Conservation (phyloP, 495 filamentous ascomycete species). For the Xylaria cubensis region DNA sequence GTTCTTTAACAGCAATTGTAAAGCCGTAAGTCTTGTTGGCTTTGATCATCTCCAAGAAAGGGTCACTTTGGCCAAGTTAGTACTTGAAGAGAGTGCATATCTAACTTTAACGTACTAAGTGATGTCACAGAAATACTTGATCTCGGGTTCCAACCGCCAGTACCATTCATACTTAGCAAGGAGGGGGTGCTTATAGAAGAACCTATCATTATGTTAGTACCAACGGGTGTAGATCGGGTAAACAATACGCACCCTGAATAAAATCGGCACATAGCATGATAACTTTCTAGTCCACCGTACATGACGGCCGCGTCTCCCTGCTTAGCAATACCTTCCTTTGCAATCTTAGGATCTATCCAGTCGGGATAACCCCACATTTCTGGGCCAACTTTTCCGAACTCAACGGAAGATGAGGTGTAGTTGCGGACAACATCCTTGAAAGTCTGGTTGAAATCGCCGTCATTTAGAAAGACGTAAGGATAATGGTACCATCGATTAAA, state of each 20-base stretch:
- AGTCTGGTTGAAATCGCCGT: conserved; percentile 91
- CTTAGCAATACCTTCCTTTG: conserved; percentile 92
- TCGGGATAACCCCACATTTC: conserved; percentile 96
- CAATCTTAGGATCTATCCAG: conserved; percentile 92
- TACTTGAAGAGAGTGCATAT: not conserved
- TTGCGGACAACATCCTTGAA: conserved; percentile 90
- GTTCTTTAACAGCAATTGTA: conserved; percentile 98
- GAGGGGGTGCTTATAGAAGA: conserved; percentile 98
- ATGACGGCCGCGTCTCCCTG: conserved; percentile 98
- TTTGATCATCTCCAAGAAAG: conserved; percentile 91
- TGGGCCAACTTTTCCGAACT: conserved; percentile 93
- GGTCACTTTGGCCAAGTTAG: conserved; percentile 68
- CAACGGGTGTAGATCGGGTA: not conserved
- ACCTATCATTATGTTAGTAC: conserved; percentile 57
- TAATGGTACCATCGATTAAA: conserved; percentile 99
- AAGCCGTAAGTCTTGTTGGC: conserved; percentile 98
- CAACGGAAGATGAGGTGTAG: conserved; percentile 83
- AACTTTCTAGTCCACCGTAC: conserved; percentile 99
- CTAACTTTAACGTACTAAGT: conserved; percentile 79
- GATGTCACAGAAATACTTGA: conserved; percentile 99
- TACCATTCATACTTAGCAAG: conserved; percentile 99
- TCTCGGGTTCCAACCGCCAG: conserved; percentile 98
- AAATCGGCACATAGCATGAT: conserved; percentile 98
- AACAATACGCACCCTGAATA: conserved; percentile 81
- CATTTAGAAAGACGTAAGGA: conserved; percentile 98